Evolutionary conservation across 768 basidiomycete species (phyloP).

Genomic region (Suillus americanus): DNA sequence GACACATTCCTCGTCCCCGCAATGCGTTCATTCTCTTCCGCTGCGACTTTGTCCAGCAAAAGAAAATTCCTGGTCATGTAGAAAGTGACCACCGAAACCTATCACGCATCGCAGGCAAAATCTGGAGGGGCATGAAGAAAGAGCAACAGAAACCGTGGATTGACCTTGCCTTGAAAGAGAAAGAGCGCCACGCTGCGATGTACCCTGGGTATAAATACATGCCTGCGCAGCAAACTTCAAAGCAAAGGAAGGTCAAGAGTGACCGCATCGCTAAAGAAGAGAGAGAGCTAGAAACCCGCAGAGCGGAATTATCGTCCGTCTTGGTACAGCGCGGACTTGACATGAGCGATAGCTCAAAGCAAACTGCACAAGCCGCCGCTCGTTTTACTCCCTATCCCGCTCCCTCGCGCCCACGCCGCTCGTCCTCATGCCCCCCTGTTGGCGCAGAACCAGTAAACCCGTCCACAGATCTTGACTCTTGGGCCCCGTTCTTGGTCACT

Average conservation of each 20-base stretch:
- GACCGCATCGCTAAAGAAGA: constrained; percentile 2
- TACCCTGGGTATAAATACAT: constrained; percentile 47
- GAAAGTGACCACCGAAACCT: constrained; percentile 71
- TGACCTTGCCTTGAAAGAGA: constrained; percentile 49
- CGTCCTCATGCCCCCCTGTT: constrained; percentile 42
- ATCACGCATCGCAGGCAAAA: constrained; percentile 60
- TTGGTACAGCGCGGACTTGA: constrained; percentile 1
- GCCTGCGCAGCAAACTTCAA: constrained; percentile 23
- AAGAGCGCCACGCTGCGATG: constrained; percentile 37
- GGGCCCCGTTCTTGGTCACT: constrained; percentile 22
- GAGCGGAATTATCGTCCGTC: background rate
- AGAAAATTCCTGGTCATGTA: constrained; percentile 50
- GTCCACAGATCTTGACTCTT: constrained; percentile 12
- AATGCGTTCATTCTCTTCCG: constrained; percentile 84
- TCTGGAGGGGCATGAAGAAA: constrained; percentile 60
- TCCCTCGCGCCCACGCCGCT: constrained; percentile 29
- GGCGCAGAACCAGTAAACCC: constrained; percentile 31
- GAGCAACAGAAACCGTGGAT: constrained; percentile 51
- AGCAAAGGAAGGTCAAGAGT: constrained; percentile 20
- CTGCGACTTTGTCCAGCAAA: constrained; percentile 67
- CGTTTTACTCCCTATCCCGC: constrained; percentile 26
- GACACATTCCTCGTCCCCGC: constrained; percentile 68
- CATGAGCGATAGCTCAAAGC: background rate
- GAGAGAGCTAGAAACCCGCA: constrained; percentile 14
- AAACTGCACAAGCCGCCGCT: constrained; percentile 11